These are phyloP conservation scores for Penicillium robsamsonii DNA, from an alignment of 495 filamentous ascomycete species.

Conservation along the genomic window DNA sequence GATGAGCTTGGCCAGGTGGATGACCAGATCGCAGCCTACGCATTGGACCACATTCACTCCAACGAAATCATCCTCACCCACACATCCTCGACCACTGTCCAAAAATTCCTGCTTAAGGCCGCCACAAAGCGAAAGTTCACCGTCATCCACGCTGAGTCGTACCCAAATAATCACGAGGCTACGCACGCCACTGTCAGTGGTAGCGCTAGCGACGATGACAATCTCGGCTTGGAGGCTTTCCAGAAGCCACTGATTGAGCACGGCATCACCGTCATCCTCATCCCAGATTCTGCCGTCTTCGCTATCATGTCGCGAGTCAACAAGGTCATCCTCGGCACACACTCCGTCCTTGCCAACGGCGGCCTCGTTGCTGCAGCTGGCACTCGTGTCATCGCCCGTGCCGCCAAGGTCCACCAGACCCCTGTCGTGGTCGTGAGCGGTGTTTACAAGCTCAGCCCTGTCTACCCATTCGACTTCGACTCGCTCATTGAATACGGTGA, in stretches of 20 bases:
- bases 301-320: constrained; percentile 91
- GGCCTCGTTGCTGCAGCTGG: constrained; percentile 78
- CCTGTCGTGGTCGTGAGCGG: constrained; percentile 82
- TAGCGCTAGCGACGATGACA: constrained; percentile 44
- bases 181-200: constrained; percentile 60
- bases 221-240: constrained; percentile 55
- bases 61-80: constrained; percentile 87
- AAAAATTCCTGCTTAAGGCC: constrained; percentile 81
- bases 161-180: constrained; percentile 63
- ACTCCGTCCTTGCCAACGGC: constrained; percentile 82
- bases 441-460: constrained; percentile 86
- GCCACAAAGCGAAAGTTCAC: constrained; percentile 85
- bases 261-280: constrained; percentile 76
- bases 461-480: constrained; percentile 77
- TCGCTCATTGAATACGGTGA: constrained; percentile 79
- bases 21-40: constrained; percentile 81
- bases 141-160: constrained; percentile 72
- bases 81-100: constrained; percentile 74
- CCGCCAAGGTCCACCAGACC: constrained; percentile 73
- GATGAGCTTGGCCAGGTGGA: constrained; percentile 87
- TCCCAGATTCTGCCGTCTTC: constrained; percentile 80
- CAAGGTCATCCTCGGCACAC: constrained; percentile 86
- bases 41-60: constrained; percentile 84
- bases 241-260: constrained; percentile 70
- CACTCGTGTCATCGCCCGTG: constrained; percentile 72